These are phyloP conservation scores for Usnea hakonensis DNA, from an alignment of 495 filamentous ascomycete genomes.

Conservation along the genomic window DNA sequence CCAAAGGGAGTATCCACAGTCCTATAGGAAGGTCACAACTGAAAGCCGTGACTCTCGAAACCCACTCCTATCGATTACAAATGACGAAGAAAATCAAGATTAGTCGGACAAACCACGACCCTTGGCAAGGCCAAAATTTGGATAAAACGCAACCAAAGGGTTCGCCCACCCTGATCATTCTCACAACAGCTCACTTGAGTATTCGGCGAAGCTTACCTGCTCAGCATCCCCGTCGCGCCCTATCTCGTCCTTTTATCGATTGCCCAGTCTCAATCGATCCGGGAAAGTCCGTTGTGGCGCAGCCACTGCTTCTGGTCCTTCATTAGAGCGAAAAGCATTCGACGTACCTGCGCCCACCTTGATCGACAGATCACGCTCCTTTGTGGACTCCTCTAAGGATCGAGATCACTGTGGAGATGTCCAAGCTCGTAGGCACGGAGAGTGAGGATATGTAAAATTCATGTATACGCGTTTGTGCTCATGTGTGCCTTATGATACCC, in stretches of 20 bases:
- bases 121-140: not conserved
- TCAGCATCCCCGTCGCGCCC: not conserved
- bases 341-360: not conserved
- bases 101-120: not conserved
- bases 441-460: not conserved
- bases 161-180: not conserved
- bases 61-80: not conserved
- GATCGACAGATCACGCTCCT: not conserved
- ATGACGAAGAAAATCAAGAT: not conserved
- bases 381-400: not conserved
- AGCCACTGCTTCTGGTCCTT: not conserved
- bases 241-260: not conserved
- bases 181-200: not conserved
- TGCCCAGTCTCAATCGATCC: too few relatives aligned
- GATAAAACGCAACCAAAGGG: not conserved
- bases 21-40: not conserved
- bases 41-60: not conserved
- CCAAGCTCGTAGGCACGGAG: not conserved
- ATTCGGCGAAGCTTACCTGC: not conserved
- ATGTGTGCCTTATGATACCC: not conserved
- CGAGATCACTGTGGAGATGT: not conserved
- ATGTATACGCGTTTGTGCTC: not conserved
- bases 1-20: not conserved
- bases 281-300: not conserved
- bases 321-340: not conserved